A percentile compares a stretch with the other conserved stretches of the same genome.
These are phyloP conservation scores for Backusella australiensis DNA, from an alignment of 192 early-diverging fungal genomes.

Conservation along the genomic window DNA sequence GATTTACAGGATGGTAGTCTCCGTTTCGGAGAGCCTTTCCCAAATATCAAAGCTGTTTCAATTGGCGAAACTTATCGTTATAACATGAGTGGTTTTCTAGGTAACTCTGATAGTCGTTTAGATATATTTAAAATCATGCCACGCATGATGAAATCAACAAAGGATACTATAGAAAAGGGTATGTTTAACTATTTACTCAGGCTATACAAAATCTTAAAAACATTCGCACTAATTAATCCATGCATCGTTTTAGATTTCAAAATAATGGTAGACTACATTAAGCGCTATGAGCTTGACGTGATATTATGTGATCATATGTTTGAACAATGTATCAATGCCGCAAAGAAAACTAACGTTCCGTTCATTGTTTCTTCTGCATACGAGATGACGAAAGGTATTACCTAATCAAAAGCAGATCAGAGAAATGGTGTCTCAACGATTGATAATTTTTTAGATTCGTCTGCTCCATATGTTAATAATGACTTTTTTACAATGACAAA, in stretches of 20 bases:
- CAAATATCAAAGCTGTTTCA: not conserved
- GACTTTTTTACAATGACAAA: not conserved
- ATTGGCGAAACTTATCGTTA: not conserved
- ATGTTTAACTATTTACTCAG: not conserved
- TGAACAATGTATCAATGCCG: conserved; percentile 10
- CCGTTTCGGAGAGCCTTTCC: not conserved
- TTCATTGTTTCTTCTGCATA: conserved; percentile 19
- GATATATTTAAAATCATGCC: not conserved
- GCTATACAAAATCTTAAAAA: not conserved
- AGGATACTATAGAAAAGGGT: not conserved
- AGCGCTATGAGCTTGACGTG: not conserved
- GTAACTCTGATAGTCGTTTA: not conserved
- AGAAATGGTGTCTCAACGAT: conserved; percentile 23
- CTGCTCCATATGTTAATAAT: not conserved
- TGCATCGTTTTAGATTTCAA: not conserved
- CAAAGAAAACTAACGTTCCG: conserved; percentile 3
- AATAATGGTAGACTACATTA: not conserved
- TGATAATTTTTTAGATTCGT: not conserved
- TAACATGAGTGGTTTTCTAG: too few species aligned
- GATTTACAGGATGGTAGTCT: not conserved
- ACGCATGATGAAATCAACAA: not conserved
- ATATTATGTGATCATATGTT: conserved; percentile 24
- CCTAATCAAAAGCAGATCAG: not conserved
- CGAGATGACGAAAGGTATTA: not conserved
- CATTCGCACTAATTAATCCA: not conserved